These are phyloP conservation scores for Sanguinoderma infundibulare DNA, from an alignment of 1,284 basidiomycete species.

Conservation along the genomic window DNA sequence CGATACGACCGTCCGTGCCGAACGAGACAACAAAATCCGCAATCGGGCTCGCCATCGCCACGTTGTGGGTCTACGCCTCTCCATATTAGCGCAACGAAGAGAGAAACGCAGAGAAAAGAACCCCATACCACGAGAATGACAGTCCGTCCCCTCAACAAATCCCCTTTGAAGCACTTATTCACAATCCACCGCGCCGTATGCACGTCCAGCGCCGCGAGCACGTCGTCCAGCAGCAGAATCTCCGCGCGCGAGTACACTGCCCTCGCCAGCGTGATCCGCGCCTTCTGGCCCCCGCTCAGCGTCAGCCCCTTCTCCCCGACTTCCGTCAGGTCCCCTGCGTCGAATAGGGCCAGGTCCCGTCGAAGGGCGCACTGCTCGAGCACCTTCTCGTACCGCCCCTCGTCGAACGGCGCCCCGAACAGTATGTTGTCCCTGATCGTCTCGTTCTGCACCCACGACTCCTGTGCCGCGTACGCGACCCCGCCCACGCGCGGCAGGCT, in stretches of 20 bases:
- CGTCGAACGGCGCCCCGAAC: slow-evolving; percentile 66
- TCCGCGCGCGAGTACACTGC: slow-evolving; percentile 80
- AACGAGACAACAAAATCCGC: slow-evolving; percentile 71
- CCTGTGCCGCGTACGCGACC: slow-evolving; percentile 79
- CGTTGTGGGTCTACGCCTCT: slow-evolving; percentile 66
- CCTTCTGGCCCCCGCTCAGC: slow-evolving; percentile 60
- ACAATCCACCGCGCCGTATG: slow-evolving; percentile 79
- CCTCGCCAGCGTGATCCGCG: slow-evolving; percentile 81
- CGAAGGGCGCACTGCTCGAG: slow-evolving; percentile 65
- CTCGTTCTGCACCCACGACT: slow-evolving; percentile 81
- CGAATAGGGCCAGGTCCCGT: slow-evolving; percentile 69
- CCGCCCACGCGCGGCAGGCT: slow-evolving; percentile 68
- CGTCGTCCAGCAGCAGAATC: slow-evolving; percentile 76
- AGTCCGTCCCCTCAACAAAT: slow-evolving; percentile 70
- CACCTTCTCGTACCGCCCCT: slow-evolving; percentile 57
- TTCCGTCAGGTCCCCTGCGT: slow-evolving; percentile 73
- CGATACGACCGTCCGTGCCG: slow-evolving; percentile 51
- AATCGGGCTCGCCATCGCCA: slow-evolving; percentile 63
- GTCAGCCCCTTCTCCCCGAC: slow-evolving; percentile 87
- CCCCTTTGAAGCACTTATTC: slow-evolving; percentile 74
- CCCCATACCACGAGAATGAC: slow-evolving; percentile 65
- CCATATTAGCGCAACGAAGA: no score
- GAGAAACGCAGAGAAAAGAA: no score
- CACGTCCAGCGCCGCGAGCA: slow-evolving; percentile 76
- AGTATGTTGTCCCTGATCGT: slow-evolving; percentile 71